Percentiles rank a stretch among this genome's conserved stretches.
These are phyloP conservation scores for Mortierella sp. DNA, from an alignment of 371 early-diverging fungal species.

Conservation along the genomic window DNA sequence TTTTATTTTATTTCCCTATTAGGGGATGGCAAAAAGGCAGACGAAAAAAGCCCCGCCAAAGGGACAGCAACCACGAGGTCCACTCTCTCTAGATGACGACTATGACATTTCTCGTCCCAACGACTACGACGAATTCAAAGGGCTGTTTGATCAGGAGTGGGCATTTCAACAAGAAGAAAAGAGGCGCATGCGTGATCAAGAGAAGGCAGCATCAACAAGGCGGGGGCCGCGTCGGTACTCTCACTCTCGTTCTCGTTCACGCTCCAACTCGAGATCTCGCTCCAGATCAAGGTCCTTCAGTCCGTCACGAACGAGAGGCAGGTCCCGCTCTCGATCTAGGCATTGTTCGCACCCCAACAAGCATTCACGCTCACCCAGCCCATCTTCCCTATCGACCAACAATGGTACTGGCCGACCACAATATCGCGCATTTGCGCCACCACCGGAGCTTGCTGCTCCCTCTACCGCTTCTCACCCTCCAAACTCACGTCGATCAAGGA, in stretches of 20 bases:
- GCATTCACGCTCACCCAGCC: conserved; percentile 2
- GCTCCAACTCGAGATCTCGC: conserved; percentile 16
- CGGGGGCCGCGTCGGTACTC: conserved; percentile 31
- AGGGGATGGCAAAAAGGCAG: conserved; percentile 13
- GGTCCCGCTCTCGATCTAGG: conserved; percentile 21
- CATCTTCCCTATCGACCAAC: conserved; percentile 5
- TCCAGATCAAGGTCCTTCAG: conserved; percentile 44
- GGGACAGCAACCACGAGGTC: conserved; percentile 10
- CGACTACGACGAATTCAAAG: conserved; percentile 68
- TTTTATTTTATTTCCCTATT: background rate
- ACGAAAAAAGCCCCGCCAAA: conserved; percentile 15
- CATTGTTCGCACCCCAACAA: conserved; percentile 22
- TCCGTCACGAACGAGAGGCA: conserved; percentile 30
- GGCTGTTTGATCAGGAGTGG: conserved; percentile 54
- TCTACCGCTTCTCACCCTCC: conserved; percentile 36
- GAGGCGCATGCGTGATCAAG: conserved; percentile 11
- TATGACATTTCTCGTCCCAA: conserved; percentile 72
- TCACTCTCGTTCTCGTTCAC: conserved; percentile 14
- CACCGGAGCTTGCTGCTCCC: conserved; percentile 44
- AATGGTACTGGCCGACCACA: background rate
- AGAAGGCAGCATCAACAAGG: conserved; percentile 19
- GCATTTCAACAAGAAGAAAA: conserved; percentile 48
- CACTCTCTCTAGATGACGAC: conserved; percentile 59
- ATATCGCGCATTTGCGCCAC: background rate
- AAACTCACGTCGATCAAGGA: background rate